These are phyloP conservation scores for Cephaloascus fragrans DNA, from an alignment of 805 yeast genomes.

Conservation along the genomic window DNA sequence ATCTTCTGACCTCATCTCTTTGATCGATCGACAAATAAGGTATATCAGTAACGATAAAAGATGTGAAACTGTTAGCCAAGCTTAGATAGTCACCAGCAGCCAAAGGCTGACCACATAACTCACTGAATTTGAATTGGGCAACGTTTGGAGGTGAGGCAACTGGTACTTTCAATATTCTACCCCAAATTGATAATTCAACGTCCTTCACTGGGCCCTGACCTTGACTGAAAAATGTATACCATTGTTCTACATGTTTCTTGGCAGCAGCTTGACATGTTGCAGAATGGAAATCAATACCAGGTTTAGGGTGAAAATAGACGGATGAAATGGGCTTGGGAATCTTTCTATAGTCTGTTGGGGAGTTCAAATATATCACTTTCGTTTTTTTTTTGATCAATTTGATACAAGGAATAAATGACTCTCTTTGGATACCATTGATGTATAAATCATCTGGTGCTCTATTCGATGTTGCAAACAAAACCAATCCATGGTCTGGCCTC, in stretches of 20 bases:
- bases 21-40: constrained; percentile 73
- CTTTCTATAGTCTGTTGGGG: constrained; percentile 91
- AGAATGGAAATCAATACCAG: constrained; percentile 46
- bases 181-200: constrained; percentile 63
- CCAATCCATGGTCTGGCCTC: constrained; percentile 69
- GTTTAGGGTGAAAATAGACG: constrained; percentile 67
- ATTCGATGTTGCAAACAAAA: constrained; percentile 88
- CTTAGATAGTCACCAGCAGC: constrained; percentile 94
- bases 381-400: constrained; percentile 65
- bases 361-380: constrained; percentile 69
- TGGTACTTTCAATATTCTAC: constrained; percentile 72
- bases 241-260: constrained; percentile 51
- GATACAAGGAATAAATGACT: constrained; percentile 87
- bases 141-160: constrained; percentile 66
- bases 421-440: constrained; percentile 89
- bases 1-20: constrained; percentile 80
- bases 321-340: constrained; percentile 75
- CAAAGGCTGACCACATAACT: constrained; percentile 77
- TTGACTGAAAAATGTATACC: constrained; percentile 77
- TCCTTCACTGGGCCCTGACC: constrained; percentile 26
- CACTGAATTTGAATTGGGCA: constrained; percentile 81
- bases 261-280: constrained; percentile 42
- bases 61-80: constrained; percentile 63
- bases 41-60: constrained; percentile 86
- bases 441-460: constrained; percentile 92